Base-by-base conservation (phyloP, 2,329 filamentous ascomycete species). In the Cephalotrichum gorgonifer region DNA sequence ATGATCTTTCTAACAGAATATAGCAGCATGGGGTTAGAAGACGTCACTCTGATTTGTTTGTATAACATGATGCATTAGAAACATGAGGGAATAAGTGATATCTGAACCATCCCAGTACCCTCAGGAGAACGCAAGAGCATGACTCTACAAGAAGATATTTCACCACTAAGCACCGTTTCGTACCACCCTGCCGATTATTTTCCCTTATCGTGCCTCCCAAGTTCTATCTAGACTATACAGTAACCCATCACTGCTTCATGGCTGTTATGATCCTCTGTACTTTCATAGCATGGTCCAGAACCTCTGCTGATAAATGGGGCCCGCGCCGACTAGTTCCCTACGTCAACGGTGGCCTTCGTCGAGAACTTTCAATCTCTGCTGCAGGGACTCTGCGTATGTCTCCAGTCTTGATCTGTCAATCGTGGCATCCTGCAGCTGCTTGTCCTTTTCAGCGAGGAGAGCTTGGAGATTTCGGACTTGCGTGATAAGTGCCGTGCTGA, bases 321-420 rank as follows among this genome's bases (percentile, higher is more conserved):
- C 76, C 54, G 86, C 91, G 93, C 93, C 98, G 63, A 97, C 98
- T 65, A 96, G 93, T 60, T 98, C 93, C 68, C 96, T 97, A 70
- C 95, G 95, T 47, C 88, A 84, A 60, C 93, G 86, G 64, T 97
- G 91, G 62, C 86, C 95, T 66, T 98, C 93, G 57, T 96, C 90
- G 39, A 96, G 73, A 6, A 79, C 78, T 60, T 87, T 85, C 54
- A 97, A 72, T 28, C 89, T 82, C 63, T 94, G 87, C 48, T 85
- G 78, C 54, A 94, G 79, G 3, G 77, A 80, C 62, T 94, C 86
- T 0, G 83, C 78, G 55, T 96, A 89, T 30, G 87, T 77, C 63
- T 97, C 90, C 31, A 97, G 74, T 52, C 81, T 79, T 6, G 85
- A 85, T 58, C 85, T 86, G 54, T 94, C 88, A 46, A 81, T 64